Conservation (phyloP, 2,329 filamentous ascomycete species). For the Fusarium azukiicola region DNA sequence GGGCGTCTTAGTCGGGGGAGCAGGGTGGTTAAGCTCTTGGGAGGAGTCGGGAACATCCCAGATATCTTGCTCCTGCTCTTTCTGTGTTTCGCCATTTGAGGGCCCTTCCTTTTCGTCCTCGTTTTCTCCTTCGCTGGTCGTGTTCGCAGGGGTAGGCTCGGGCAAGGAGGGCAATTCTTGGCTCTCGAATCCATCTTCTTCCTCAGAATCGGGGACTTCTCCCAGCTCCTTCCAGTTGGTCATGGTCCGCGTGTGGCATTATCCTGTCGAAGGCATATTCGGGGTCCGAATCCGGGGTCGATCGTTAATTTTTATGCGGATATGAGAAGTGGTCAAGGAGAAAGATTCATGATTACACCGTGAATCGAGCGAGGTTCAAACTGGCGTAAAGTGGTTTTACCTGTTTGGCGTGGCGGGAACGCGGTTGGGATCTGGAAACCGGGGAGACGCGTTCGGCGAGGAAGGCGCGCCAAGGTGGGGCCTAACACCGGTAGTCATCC, state of each 20-base stretch:
- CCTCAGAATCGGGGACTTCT: constrained; percentile 74
- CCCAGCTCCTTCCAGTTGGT: constrained; percentile 72
- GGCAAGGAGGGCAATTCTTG: constrained; percentile 50
- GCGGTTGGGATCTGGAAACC: constrained; percentile 46
- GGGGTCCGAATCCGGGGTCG: constrained; percentile 8
- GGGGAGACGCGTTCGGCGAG: constrained; percentile 54
- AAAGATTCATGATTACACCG: constrained; percentile 32
- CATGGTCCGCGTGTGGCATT: constrained; percentile 62
- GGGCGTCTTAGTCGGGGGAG: constrained; percentile 20
- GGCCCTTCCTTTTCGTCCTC: constrained; percentile 1
- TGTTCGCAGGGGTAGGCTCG: constrained; percentile 18
- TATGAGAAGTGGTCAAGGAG: constrained; percentile 21
- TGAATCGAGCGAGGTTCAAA: constrained; percentile 28
- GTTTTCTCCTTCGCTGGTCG: constrained; percentile 17
- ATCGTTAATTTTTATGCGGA: constrained; percentile 5
- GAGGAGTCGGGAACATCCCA: constrained; percentile 65
- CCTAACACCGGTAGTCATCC: constrained; percentile 2
- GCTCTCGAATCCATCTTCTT: constrained; percentile 68
- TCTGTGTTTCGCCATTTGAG: constrained; percentile 14
- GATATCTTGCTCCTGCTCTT: constrained; percentile 50
- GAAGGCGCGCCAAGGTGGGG: constrained; percentile 43
- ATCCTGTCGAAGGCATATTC: constrained; percentile 47
- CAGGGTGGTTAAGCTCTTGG: constrained; percentile 41
- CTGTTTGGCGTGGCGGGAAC: constrained; percentile 48
- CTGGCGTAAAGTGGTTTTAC: constrained; percentile 47